phyloP scores from a whole-genome alignment of 2,329 filamentous ascomycete species.

The Neofusicoccum sp. region DNA sequence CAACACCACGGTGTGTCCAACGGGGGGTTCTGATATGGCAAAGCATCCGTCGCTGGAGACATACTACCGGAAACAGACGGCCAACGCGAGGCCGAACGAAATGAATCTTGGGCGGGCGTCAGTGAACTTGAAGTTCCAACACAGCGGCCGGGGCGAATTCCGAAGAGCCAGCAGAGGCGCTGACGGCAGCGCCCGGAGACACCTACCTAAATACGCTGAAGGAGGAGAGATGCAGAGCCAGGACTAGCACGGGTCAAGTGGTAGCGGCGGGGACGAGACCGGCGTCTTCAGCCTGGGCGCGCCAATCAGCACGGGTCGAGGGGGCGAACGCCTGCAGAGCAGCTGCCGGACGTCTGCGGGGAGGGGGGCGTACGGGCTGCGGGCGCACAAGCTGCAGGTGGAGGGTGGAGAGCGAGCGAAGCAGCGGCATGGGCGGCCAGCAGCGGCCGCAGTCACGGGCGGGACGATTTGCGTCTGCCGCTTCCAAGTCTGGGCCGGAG shows the following conservation, averaged over 20 bases:
- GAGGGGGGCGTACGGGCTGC: not conserved
- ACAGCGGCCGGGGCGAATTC: too few relatives aligned
- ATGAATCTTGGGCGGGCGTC: not conserved
- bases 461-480: constrained; percentile 6
- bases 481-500: constrained; percentile 1
- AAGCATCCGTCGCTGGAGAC: not conserved
- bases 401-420: not conserved
- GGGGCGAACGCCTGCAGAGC: not conserved
- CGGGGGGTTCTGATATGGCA: not conserved
- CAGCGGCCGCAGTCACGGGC: constrained; percentile 3
- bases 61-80: not conserved
- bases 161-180: too few relatives aligned
- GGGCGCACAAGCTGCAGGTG: not conserved
- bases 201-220: not conserved
- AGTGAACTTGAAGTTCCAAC: not conserved
- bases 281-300: not conserved
- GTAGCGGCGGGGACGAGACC: not conserved
- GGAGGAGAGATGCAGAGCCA: not conserved
- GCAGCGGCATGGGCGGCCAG: too few relatives aligned
- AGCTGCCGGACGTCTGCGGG: not conserved
- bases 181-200: not conserved
- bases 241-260: not conserved
- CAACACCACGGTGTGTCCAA: not conserved
- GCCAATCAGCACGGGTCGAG: not conserved
- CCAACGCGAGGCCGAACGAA: not conserved